Base-by-base conservation (phyloP, 2,329 filamentous ascomycete genomes). In the Claviceps lovelessii region DNA sequence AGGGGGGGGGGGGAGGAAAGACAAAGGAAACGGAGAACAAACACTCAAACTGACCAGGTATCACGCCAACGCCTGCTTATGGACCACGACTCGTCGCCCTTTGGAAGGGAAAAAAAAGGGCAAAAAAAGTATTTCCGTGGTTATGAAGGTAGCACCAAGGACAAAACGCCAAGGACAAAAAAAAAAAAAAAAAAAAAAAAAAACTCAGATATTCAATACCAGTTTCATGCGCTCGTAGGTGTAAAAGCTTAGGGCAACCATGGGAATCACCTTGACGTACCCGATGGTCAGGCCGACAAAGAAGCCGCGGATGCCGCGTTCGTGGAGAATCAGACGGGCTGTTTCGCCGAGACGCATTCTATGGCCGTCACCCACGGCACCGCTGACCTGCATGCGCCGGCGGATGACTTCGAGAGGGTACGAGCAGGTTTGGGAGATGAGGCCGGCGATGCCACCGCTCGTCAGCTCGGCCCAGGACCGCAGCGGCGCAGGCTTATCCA, bases 361-460 rank as follows among this genome's bases (percentile, higher is more conserved):
- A 62, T 82, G 88, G 0, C 91, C 90, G 66, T 97, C 90, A 1
- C 93, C 93, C 0, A 97, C 89, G 0, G 91, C 90, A 11, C 91
- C 93, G 50, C 89, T 88, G 15, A 98, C 93, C 68, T 98, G 93
- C 91, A 98, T 97, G 50, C 93, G 79, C 59, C 93, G 79, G 57
- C 93, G 77, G 56, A 97, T 86, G 17, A 98, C 88, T 69, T 98
- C 93, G 3, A 98, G 76, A 5, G 93, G 93, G 68, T 98, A 98
- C 17, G 90, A 94, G 0, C 85, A 81, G 0, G 91, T 95, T 70
- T 98, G 93, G 8, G 89, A 90, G 1, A 96, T 82, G 57, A 95
- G 74, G 2, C 93, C 93, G 0, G 93, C 90, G 10, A 93, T 68
- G 1, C 90, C 93, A 50, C 93, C 93, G 0, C 90, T 84, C 3